A percentile compares a stretch with the other conserved stretches of the same genome.
Conservation (phyloP, 2,329 filamentous ascomycete genomes). For the Fusarium phyllophilum region DNA sequence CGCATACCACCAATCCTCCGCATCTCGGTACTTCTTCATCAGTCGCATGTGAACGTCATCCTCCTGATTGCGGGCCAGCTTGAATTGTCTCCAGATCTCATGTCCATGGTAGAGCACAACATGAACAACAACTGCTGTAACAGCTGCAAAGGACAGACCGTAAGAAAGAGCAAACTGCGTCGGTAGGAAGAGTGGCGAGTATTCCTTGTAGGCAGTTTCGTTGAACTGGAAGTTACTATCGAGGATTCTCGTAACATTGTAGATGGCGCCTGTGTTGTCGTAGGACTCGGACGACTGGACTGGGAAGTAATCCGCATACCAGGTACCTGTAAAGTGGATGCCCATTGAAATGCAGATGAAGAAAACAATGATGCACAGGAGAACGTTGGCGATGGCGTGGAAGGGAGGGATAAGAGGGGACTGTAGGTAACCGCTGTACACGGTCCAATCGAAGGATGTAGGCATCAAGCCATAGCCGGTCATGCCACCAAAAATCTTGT, state of each 20-base stretch:
- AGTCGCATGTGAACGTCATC: constrained; percentile 69
- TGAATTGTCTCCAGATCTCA: constrained; percentile 65
- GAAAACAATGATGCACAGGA: constrained; percentile 64
- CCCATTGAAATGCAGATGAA: constrained; percentile 67
- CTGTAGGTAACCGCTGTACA: constrained; percentile 59
- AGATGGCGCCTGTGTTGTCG: constrained; percentile 70
- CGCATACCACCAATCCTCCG: constrained; percentile 69
- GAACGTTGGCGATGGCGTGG: constrained; percentile 65
- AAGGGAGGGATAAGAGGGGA: constrained; percentile 65
- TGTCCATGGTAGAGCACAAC: constrained; percentile 65
- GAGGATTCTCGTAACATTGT: constrained; percentile 71
- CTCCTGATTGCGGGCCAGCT: constrained; percentile 64
- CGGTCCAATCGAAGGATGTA: constrained; percentile 66
- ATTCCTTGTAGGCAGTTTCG: constrained; percentile 67
- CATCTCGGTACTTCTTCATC: constrained; percentile 70
- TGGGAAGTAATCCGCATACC: constrained; percentile 69
- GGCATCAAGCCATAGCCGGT: constrained; percentile 69
- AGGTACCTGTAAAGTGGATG: constrained; percentile 66
- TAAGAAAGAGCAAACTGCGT: constrained; percentile 70
- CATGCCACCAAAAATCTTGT: constrained; percentile 70
- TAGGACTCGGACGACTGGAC: constrained; percentile 69
- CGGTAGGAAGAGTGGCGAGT: constrained; percentile 73
- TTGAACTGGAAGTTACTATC: constrained; percentile 67
- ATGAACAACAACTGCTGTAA: constrained; percentile 69
- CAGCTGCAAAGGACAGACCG: constrained; percentile 74